Evolutionary conservation across 257 asterid species (phyloP).

Genomic region (Solanum pennellii): DNA sequence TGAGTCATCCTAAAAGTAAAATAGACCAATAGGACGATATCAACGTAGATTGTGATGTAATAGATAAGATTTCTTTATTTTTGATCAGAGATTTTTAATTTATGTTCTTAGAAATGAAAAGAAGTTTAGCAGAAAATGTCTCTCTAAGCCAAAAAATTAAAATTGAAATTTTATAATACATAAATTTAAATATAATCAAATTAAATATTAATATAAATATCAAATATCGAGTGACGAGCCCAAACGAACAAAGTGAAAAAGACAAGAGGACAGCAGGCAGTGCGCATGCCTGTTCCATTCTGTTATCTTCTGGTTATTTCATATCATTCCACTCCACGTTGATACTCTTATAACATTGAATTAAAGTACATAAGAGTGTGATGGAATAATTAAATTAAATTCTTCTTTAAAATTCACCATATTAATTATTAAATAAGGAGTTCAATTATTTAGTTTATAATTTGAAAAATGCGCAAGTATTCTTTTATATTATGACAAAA

Average conservation of each 20-base stretch:
- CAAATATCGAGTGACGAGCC: fast-evolving
- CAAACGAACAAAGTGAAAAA: not conserved
- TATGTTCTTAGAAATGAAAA: not conserved
- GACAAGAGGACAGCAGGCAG: not conserved
- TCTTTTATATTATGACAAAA: no score
- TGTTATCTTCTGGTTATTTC: not conserved
- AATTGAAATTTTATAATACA: not conserved
- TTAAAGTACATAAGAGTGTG: not conserved
- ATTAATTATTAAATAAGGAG: not conserved
- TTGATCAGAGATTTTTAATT: fast-evolving
- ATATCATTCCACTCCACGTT: not conserved
- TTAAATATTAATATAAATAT: fast-evolving
- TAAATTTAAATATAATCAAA: not conserved
- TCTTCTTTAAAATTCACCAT: not conserved
- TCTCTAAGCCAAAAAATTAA: no score
- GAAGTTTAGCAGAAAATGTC: not conserved
- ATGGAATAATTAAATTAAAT: not conserved
- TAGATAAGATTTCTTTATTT: not conserved
- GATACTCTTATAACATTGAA: not conserved
- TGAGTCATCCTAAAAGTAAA: not conserved
- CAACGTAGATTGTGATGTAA: fast-evolving
- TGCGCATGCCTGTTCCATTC: not conserved
- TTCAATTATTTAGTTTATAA: not conserved
- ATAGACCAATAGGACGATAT: not conserved
- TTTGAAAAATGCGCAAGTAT: not conserved